Evolutionary conservation across 2,329 filamentous ascomycete genomes (phyloP), one percentile per base, ranked within the genome.

Genomic region (Plenodomus lindquistii): DNA sequence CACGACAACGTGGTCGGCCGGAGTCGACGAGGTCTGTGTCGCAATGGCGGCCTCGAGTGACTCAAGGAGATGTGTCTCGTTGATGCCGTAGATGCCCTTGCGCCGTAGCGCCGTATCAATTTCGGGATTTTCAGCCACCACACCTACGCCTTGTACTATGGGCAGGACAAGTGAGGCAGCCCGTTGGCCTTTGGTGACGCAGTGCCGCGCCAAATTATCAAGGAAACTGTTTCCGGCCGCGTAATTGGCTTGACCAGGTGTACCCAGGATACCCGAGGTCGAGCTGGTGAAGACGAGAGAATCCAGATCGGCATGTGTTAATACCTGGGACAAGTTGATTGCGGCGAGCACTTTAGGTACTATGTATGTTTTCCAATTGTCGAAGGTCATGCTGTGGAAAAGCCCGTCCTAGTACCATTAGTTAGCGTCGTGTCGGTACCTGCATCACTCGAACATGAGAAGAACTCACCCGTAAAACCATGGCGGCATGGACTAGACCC

Each of bases 241-340:
- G 31, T 59, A 60, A 20, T 52, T 44, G 24, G 42, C 24, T 29
- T 60, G 57, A 15, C 47, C 44, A 2, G 31, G 19, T 1, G 36
- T 42, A 1, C 57, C 57, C 11, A 52, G 6, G 13, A 52, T 46
- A 1, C 44, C 57, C 11, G 48, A 39, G 2, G 44, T 37, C 2
- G 55, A 59, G 11, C 47, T 49, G 1, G 40, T 37, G 16, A 57
- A 37, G 27, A 60, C 18, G 20, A 55, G 52, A 35, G 57, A 57
- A 20, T 55, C 44, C 1, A 52, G 46, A 5, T 5, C 13, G 13
- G 16, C 8, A 31, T 34, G 44, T 22, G 29, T 15, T 16, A 37
- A 29, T 3, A 38, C 17, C 7, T 27, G 15, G 16, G 50, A 46
- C 1, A 54, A 17, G 47, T 20, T 50, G 42, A 39, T 22, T 15